These are phyloP conservation scores for Mycosphaerella arachidis DNA, from an alignment of 2,329 filamentous ascomycete species.

Conservation along the genomic window DNA sequence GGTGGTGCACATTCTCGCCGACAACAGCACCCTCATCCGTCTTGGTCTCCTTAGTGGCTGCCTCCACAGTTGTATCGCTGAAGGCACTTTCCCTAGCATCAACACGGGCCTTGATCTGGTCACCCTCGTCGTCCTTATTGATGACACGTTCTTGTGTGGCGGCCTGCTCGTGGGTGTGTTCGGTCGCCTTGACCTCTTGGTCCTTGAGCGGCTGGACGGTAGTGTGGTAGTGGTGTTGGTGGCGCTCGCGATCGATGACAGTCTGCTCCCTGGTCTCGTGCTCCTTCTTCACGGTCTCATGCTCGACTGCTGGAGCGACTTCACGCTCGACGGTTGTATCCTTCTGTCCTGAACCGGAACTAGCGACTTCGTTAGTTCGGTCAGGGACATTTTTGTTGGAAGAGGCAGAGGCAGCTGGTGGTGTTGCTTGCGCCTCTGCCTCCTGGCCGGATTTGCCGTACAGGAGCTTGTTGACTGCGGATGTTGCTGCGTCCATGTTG, in stretches of 20 bases:
- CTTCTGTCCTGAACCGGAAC: conserved; percentile 55
- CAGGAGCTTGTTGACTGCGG: conserved; percentile 1
- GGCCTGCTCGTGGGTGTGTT: conserved; percentile 20
- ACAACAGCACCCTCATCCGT: conserved; percentile 14
- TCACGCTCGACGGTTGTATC: conserved; percentile 67
- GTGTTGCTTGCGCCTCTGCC: not conserved
- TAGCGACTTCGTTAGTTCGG: not conserved
- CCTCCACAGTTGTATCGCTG: conserved; percentile 16
- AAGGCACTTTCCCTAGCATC: conserved; percentile 17
- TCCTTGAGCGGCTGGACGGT: conserved; percentile 26
- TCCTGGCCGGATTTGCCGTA: not conserved
- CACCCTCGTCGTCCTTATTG: conserved; percentile 20
- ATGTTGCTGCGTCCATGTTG: conserved; percentile 1
- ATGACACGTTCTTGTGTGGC: conserved; percentile 18
- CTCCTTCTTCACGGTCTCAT: conserved; percentile 26
- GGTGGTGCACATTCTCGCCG: conserved; percentile 26
- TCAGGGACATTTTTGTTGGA: not conserved
- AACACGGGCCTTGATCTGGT: conserved; percentile 19
- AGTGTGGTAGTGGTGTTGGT: conserved; percentile 29
- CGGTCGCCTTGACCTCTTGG: conserved; percentile 15
- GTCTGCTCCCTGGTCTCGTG: conserved; percentile 13
- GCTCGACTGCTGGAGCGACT: conserved; percentile 53
- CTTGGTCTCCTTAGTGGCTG: conserved; percentile 12
- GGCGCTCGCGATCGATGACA: conserved; percentile 16
- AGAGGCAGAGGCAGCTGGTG: not conserved